Evolutionary conservation across 1,139 yeast genomes (phyloP).

Genomic region (Kluyveromyces sp.): DNA sequence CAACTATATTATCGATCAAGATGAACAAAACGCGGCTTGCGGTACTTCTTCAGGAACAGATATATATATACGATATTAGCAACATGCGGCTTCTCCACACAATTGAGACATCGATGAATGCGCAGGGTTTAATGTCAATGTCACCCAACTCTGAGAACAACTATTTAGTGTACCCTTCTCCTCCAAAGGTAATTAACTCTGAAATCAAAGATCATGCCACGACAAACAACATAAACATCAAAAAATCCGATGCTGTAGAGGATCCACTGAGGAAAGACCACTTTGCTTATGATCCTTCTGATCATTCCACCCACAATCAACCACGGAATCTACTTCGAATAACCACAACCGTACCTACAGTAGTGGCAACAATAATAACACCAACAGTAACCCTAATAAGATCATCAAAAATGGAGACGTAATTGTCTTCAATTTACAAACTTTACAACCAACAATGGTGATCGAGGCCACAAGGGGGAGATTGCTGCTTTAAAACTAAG

Average conservation of each 20-base stretch:
- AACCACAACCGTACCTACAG: not conserved
- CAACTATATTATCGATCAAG: slow-evolving; percentile 69
- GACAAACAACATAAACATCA: slow-evolving; percentile 22
- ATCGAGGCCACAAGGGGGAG: slow-evolving; percentile 90
- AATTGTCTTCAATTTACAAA: slow-evolving; percentile 67
- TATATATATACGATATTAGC: slow-evolving; percentile 80
- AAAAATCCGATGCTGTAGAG: slow-evolving; percentile 1
- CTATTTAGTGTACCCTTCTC: slow-evolving; percentile 83
- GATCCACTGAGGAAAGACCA: not conserved
- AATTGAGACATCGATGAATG: slow-evolving; percentile 74
- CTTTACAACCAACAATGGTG: slow-evolving; percentile 78
- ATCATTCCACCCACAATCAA: not conserved
- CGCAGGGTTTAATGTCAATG: slow-evolving; percentile 47
- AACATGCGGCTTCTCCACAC: slow-evolving; percentile 85
- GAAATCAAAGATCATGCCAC: slow-evolving; percentile 26
- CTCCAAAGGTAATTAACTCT: slow-evolving; percentile 35
- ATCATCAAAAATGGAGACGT: slow-evolving; percentile 71
- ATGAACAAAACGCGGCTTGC: slow-evolving; percentile 68
- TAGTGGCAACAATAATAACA: slow-evolving; percentile 7
- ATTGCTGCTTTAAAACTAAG: slow-evolving; percentile 74
- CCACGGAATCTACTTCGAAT: too few species aligned
- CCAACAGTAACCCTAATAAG: slow-evolving; percentile 28
- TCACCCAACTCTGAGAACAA: slow-evolving; percentile 60
- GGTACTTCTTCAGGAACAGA: slow-evolving; percentile 75
- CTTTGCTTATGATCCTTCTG: not conserved